These are phyloP conservation scores for Lepiota subincarnata DNA, from an alignment of 768 basidiomycete genomes.

Conservation along the genomic window DNA sequence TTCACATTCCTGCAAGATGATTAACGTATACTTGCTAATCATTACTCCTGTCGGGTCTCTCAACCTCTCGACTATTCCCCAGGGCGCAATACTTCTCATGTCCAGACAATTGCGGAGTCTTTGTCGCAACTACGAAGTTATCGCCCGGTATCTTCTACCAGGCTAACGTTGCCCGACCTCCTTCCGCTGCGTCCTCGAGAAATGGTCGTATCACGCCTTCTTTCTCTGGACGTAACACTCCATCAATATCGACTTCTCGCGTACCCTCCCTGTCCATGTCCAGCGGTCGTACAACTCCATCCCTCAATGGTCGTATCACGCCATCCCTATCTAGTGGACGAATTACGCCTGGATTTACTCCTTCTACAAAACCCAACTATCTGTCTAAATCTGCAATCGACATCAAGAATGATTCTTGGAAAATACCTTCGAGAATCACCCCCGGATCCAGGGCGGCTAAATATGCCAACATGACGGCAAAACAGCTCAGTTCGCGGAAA, in stretches of 20 bases:
- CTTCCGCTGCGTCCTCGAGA: conserved; percentile 77
- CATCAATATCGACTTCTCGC: conserved; percentile 36
- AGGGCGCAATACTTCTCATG: conserved; percentile 86
- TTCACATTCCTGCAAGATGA: conserved; percentile 1
- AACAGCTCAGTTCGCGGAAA: conserved; percentile 60
- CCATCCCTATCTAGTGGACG: conserved; percentile 37
- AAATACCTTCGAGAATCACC: conserved; percentile 51
- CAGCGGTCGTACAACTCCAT: conserved; percentile 37
- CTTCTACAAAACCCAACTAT: conserved; percentile 28
- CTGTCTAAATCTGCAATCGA: conserved; percentile 29
- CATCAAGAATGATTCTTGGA: conserved; percentile 26
- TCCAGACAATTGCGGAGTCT: conserved; percentile 84
- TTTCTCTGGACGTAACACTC: conserved; percentile 46
- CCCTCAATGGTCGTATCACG: conserved; percentile 45
- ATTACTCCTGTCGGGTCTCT: conserved; percentile 8
- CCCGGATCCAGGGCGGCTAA: conserved; percentile 82
- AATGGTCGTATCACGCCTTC: conserved; percentile 60
- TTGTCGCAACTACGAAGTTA: conserved; percentile 79
- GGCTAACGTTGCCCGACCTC: conserved; percentile 45
- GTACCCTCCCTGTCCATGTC: conserved; percentile 34
- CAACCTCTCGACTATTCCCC: neutral
- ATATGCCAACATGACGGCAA: conserved; percentile 81
- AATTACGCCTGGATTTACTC: conserved; percentile 34
- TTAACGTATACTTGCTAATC: conserved; percentile 4
- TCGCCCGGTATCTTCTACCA: conserved; percentile 49